Evolutionary conservation across 306 rosid genomes (phyloP), one percentile per base, ranked within the genome.

Genomic region (Gastrolobium villosum): DNA sequence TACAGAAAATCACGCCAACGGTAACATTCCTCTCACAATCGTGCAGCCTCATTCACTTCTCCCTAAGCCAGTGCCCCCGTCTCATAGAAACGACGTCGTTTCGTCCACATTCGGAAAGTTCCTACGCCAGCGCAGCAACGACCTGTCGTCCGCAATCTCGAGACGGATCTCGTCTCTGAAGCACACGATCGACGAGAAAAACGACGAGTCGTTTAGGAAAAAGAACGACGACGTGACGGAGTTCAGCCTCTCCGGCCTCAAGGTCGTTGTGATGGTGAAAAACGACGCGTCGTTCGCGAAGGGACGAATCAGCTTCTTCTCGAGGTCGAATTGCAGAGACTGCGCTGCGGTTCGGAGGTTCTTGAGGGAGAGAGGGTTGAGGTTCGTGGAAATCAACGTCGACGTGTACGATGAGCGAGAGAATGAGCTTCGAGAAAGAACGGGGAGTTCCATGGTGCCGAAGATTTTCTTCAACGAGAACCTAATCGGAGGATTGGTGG

Each of bases 301-400:
- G 73, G 89, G 92, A 0, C 71, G 90, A 74, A 65, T 95, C 79
- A 92, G 87, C 83, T 84, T 95, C 86, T 95, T 89, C 86, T 92
- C 99, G 5, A 81, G 89, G 70, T 95, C 99, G 6, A 89, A 87
- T 37, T 95, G 98, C 80, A 86, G 99, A 48, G 99, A 95, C 59
- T 82, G 97, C 75, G 74, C 86, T 0, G 99, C 98, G 28, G 96
- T 95, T 43, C 66, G 99, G 5, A 75, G 72, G 7, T 89, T 92
- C 48, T 81, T 92, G 9, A 74, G 75, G 2, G 97, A 92, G 57
- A 86, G 65, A 75, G 89, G 91, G 1, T 53, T 92, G 74, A 79
- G 67, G 44, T 95, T 83, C 81, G 90, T 91, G 40, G 99, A 95
- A 76, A 95, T 95, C 71, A 95, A 95, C 86, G 32, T 95, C 8